Base-by-base conservation (phyloP, 192 early-diverging fungal species). In the Backusella morwellensis region DNA sequence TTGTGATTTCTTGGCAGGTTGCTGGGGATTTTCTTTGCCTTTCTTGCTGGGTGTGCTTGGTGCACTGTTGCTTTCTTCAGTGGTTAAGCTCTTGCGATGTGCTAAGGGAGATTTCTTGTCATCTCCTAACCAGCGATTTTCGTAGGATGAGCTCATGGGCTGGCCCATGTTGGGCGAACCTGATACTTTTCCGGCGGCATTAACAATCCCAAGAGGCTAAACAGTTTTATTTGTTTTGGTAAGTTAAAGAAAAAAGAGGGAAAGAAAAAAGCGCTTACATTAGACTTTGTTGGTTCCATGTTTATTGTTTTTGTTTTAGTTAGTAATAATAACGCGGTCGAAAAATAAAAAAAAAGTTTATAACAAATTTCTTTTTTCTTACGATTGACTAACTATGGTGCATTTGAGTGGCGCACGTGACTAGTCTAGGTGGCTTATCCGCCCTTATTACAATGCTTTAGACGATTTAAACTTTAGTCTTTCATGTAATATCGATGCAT, bases 121-220 rank as follows among this genome's bases (percentile, higher is more conserved):
- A 21, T 79, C 78, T 21, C 75, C 77, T 32, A 79, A 35, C 85
- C 85, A 86, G 15, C 82, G 81, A 56, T 86, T 79, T 44, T 86
- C 85, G 40, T 86, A 86, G 19, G 85, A 86, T 2, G 85, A 82
- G 63, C 82, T 86, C 83, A 86, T 86, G 59, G 85, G 85, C 71
- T 86, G 83, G 47, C 80, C 82, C 68, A 83, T 82, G 54, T 80
- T 81, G n/a, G 82, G 77, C 40, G 81, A 76, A n/a, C 81, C 85
- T 23, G 79, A 34, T 0, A 78, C 66, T 14, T 78, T 41, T 47
- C 40, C 40, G 8, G 70, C 11, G 14, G 41, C 41, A 47, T 47
- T 72, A 23, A 47, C 29, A 32, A 72, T 72, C 21, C 56, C 56
- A 63, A 63, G 56, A 63, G 70, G 38, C 70, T 72, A 72, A 15